Evolutionary conservation across 1,284 basidiomycete species (phyloP).

Genomic region (Trametes polyzona): DNA sequence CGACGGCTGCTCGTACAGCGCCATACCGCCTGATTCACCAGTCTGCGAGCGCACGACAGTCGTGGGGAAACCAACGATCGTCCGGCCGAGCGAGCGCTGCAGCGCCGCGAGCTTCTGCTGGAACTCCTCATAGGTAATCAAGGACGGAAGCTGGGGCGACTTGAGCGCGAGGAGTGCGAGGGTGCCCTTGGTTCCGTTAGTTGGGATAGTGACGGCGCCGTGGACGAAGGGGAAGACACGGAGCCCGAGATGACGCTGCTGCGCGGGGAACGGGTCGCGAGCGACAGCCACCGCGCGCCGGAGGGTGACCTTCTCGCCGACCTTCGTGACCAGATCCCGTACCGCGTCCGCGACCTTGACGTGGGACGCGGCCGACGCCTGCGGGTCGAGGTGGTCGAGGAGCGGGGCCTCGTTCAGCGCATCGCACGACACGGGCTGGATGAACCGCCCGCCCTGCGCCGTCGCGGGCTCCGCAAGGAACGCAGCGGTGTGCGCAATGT

Average conservation of each 20-base stretch:
- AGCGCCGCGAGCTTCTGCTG: constrained; percentile 63
- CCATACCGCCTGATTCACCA: constrained; percentile 55
- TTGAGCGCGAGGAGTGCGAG: constrained; percentile 69
- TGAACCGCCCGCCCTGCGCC: constrained; percentile 41
- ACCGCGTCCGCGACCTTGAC: constrained; percentile 77
- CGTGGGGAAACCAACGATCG: constrained; percentile 87
- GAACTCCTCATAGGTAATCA: constrained; percentile 51
- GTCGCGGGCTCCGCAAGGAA: constrained; percentile 72
- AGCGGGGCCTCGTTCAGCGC: constrained; percentile 70
- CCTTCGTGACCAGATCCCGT: constrained; percentile 78
- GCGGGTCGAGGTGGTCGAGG: constrained; percentile 51
- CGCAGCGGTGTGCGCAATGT: constrained; percentile 88
- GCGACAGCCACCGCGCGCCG: constrained; percentile 75
- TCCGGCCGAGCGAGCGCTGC: constrained; percentile 79
- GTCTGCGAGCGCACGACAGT: constrained; percentile 49
- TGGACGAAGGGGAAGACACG: constrained; percentile 85
- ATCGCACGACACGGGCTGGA: constrained; percentile 52
- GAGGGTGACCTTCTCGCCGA: constrained; percentile 90
- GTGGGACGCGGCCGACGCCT: constrained; percentile 26
- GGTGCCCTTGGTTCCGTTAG: constrained; percentile 40
- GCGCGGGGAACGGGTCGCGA: constrained; percentile 54
- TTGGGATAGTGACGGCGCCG: constrained; percentile 45
- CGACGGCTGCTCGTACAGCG: constrained; percentile 82
- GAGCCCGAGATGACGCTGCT: constrained; percentile 48
- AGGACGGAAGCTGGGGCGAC: constrained; percentile 46